Evolutionary conservation across 83 land plant species (phyloP).

Genomic region (Larix sibirica): DNA sequence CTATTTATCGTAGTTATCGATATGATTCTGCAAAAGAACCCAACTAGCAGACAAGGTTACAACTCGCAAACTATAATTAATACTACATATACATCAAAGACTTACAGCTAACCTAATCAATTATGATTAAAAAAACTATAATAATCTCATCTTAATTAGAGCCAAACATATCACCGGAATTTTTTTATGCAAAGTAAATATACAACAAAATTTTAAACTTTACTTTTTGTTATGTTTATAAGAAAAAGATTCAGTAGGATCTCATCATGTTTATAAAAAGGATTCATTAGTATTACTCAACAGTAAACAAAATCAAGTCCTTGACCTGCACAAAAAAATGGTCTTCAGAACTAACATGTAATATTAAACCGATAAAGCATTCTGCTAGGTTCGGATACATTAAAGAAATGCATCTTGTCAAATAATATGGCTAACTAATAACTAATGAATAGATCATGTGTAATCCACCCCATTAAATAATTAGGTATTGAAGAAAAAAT

Average conservation of each 20-base stretch:
- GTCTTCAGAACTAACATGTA: neutral
- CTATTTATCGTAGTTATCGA: conserved; percentile 9
- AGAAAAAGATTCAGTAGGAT: too few relatives aligned
- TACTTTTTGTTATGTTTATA: too few relatives aligned
- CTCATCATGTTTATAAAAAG: neutral
- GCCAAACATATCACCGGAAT: too few relatives aligned
- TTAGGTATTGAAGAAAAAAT: too few relatives aligned
- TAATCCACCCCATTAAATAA: neutral
- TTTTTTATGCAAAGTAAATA: neutral
- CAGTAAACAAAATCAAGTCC: neutral
- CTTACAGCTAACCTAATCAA: neutral
- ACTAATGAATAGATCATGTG: neutral
- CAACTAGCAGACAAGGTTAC: neutral
- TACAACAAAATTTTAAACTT: too few relatives aligned
- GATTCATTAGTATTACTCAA: neutral
- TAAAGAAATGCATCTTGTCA: neutral
- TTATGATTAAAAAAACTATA: too few relatives aligned
- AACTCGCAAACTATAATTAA: neutral
- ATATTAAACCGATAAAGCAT: neutral
- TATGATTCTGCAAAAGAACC: conserved; percentile 3
- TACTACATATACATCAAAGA: conserved; percentile 2
- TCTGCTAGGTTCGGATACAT: too few relatives aligned
- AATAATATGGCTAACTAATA: neutral
- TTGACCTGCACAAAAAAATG: neutral
- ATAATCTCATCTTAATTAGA: too few relatives aligned